phyloP scores from a whole-genome alignment of 1,139 yeast species.

The Hemisphaericaspora lyxosophila region DNA sequence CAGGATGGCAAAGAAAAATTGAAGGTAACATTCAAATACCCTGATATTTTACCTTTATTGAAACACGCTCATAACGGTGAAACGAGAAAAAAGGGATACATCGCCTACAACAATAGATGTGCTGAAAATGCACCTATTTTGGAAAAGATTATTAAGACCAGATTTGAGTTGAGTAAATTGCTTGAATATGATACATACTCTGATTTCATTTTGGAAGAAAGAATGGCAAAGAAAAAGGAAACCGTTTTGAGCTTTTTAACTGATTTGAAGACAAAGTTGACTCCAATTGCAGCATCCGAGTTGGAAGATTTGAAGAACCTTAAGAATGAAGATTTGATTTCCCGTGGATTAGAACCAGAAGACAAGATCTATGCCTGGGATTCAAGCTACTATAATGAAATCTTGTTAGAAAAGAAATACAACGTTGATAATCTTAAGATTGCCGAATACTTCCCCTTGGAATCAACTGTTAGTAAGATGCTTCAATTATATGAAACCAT shows the following conservation, averaged over 20 bases:
- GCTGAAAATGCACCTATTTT: constrained; percentile 62
- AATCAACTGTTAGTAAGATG: constrained; percentile 67
- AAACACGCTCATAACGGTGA: constrained; percentile 62
- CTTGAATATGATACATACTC: constrained; percentile 70
- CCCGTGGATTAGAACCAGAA: constrained; percentile 40
- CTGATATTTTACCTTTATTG: constrained; percentile 75
- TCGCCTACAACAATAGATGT: constrained; percentile 67
- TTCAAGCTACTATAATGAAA: constrained; percentile 60
- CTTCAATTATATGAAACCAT: constrained; percentile 65
- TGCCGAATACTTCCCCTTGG: constrained; percentile 76
- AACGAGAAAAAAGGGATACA: constrained; percentile 64
- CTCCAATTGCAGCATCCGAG: constrained; percentile 60
- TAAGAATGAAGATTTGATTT: constrained; percentile 53
- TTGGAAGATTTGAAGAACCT: constrained; percentile 46
- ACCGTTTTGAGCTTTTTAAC: constrained; percentile 59
- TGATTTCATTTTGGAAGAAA: constrained; percentile 66
- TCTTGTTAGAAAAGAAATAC: constrained; percentile 63
- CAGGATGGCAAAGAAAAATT: constrained; percentile 44
- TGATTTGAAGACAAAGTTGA: constrained; percentile 58
- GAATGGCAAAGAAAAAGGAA: constrained; percentile 72
- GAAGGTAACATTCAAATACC: constrained; percentile 78
- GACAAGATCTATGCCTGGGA: constrained; percentile 71
- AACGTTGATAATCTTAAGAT: constrained; percentile 71
- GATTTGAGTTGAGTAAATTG: constrained; percentile 60
- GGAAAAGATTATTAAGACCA: constrained; percentile 55